Conservation (phyloP, 441 rosid species). For the Erodium trifolium region DNA sequence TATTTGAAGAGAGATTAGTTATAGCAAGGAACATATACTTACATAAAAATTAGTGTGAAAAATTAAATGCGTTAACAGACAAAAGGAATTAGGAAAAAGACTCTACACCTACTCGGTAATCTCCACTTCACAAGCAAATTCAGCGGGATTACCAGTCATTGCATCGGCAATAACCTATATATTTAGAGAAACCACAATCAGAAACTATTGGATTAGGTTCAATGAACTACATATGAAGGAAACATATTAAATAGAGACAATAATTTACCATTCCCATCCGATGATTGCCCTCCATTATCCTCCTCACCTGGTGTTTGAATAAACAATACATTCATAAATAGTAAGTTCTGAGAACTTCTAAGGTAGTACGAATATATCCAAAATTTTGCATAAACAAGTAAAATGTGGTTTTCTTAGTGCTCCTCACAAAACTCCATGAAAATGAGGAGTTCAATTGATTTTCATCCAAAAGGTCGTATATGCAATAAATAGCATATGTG, state of each 20-base stretch:
- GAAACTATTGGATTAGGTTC: conserved; percentile 13
- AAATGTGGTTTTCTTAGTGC: background rate
- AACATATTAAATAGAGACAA: conserved; percentile 18
- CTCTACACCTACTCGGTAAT: conserved; percentile 70
- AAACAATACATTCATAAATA: background rate
- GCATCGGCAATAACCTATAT: conserved; percentile 68
- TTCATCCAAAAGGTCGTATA: background rate
- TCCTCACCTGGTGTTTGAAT: conserved; percentile 56
- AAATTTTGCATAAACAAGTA: background rate
- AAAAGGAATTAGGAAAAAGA: background rate
- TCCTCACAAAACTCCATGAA: background rate
- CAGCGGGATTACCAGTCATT: conserved; percentile 53
- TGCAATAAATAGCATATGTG: background rate
- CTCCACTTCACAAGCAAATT: conserved; percentile 94
- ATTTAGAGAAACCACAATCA: conserved; percentile 16
- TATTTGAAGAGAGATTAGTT: conserved; percentile 12
- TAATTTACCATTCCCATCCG: conserved; percentile 91
- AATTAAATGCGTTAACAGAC: background rate
- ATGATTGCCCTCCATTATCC: conserved; percentile 94
- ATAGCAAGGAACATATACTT: background rate
- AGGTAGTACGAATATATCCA: background rate
- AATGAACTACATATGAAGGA: conserved; percentile 7
- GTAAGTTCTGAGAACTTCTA: background rate
- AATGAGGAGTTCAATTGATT: background rate
- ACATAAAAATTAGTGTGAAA: background rate